phyloP scores from a whole-genome alignment of 2,329 filamentous ascomycete species.

The Ceratocystis alfenasii region DNA sequence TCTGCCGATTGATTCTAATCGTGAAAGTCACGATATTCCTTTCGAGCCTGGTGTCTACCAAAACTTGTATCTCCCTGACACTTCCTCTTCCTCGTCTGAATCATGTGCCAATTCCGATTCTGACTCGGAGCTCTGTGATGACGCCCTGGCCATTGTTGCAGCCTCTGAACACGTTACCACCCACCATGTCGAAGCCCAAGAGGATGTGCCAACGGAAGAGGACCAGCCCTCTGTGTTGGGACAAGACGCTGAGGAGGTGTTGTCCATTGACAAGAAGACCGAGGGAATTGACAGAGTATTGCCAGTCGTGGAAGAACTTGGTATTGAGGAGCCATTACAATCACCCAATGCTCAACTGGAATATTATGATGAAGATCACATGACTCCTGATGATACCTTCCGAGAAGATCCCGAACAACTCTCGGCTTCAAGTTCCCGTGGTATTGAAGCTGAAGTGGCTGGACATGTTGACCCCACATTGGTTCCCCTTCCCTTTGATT shows the following conservation, averaged over 20 bases:
- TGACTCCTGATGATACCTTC: not conserved
- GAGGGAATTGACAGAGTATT: not conserved
- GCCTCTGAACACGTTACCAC: not conserved
- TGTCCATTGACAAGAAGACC: not conserved
- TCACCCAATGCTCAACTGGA: not conserved
- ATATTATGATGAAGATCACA: not conserved
- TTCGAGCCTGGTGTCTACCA: not conserved
- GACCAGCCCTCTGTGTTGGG: not conserved
- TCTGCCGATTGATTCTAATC: not conserved
- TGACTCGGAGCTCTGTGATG: constrained; percentile 1
- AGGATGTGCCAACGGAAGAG: not conserved
- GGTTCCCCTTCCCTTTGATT: not conserved
- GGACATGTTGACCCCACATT: not conserved
- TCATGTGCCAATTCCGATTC: not conserved
- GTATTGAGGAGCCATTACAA: not conserved
- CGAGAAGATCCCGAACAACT: not conserved
- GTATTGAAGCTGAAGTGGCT: not conserved
- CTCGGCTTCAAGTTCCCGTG: not conserved
- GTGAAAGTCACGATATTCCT: not conserved
- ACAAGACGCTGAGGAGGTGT: not conserved
- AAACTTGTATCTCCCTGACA: not conserved
- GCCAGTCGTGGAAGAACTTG: not conserved
- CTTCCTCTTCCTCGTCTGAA: not conserved
- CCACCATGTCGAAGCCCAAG: not conserved
- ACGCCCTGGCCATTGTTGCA: not conserved